These are phyloP conservation scores for Hirsutella minnesotensis DNA, from an alignment of 2,329 filamentous ascomycete species.

Conservation along the genomic window DNA sequence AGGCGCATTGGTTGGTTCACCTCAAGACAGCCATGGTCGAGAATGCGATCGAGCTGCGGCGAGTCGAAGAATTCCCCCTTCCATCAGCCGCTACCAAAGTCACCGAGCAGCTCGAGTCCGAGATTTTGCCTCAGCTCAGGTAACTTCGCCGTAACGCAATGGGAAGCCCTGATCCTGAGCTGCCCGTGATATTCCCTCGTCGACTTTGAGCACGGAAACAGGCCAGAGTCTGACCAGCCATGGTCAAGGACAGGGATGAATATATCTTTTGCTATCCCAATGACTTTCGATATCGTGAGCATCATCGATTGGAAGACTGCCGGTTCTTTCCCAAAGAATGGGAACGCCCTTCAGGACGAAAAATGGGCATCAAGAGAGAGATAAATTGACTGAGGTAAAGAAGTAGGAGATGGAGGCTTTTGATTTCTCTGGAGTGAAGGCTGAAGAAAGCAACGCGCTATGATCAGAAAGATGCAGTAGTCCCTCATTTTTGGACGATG, in stretches of 20 bases:
- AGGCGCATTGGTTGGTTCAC: background rate
- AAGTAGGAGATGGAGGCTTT: too few relatives aligned
- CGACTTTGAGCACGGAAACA: background rate
- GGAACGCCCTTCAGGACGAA: background rate
- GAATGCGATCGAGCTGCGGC: background rate
- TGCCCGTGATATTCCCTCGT: background rate
- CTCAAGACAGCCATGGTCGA: background rate
- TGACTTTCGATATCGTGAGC: background rate
- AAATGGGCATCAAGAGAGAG: background rate
- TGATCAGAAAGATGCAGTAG: too few relatives aligned
- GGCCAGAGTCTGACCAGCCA: background rate
- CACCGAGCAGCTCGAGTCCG: background rate
- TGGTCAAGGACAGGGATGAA: background rate
- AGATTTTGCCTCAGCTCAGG: background rate
- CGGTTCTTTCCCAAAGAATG: background rate
- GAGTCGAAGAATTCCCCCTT: background rate
- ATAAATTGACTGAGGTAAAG: background rate
- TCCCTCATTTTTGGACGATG: too few relatives aligned
- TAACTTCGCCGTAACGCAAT: background rate
- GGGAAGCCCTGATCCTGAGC: background rate
- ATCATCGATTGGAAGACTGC: conserved; percentile 1
- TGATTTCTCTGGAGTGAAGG: too few relatives aligned
- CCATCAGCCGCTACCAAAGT: background rate
- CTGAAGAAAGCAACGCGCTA: too few relatives aligned
- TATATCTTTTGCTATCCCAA: background rate